Percentiles rank a stretch among this genome's conserved stretches.
phyloP scores from a whole-genome alignment of 805 yeast species.

The Henningerozyma blattae region DNA sequence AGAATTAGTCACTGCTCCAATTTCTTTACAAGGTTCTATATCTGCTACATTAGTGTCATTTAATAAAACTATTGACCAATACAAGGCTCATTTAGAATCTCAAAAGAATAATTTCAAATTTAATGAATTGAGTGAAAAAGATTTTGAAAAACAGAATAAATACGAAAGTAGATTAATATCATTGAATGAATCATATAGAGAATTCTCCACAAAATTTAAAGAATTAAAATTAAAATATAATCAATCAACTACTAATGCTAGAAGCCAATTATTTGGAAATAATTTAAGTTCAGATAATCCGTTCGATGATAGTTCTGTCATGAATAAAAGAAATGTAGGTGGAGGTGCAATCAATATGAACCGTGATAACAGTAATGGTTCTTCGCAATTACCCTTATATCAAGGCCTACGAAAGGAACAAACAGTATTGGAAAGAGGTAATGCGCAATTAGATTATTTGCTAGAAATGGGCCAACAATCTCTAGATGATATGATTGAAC shows the following conservation, averaged over 20 bases:
- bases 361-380: slow-evolving; percentile 4
- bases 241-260: slow-evolving; percentile 9
- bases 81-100: slow-evolving; percentile 33
- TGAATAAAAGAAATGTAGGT: slow-evolving; percentile 23
- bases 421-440: slow-evolving; percentile 51
- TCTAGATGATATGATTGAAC: slow-evolving; percentile 75
- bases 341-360: slow-evolving; percentile 10
- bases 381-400: slow-evolving; percentile 23
- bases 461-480: slow-evolving; percentile 82
- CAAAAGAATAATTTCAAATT: slow-evolving; percentile 34
- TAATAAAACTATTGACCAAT: slow-evolving; percentile 60
- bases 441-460: slow-evolving; percentile 77
- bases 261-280: slow-evolving; percentile 15
- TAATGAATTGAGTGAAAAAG: slow-evolving; percentile 26
- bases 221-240: slow-evolving; percentile 22
- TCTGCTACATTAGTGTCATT: slow-evolving; percentile 59
- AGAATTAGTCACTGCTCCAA: slow-evolving; percentile 51
- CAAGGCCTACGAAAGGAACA: slow-evolving; percentile 65
- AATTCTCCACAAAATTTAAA: slow-evolving; percentile 23
- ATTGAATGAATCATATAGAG: slow-evolving; percentile 32
- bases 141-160: slow-evolving; percentile 25
- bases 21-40: slow-evolving; percentile 53
- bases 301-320: slow-evolving; percentile 14
- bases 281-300: slow-evolving; percentile 12
- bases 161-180: slow-evolving; percentile 48